Evolutionary conservation across 352 stramenopile species (phyloP), one percentile per base, ranked within the genome.

Genomic region (Lagenidium sp.): DNA sequence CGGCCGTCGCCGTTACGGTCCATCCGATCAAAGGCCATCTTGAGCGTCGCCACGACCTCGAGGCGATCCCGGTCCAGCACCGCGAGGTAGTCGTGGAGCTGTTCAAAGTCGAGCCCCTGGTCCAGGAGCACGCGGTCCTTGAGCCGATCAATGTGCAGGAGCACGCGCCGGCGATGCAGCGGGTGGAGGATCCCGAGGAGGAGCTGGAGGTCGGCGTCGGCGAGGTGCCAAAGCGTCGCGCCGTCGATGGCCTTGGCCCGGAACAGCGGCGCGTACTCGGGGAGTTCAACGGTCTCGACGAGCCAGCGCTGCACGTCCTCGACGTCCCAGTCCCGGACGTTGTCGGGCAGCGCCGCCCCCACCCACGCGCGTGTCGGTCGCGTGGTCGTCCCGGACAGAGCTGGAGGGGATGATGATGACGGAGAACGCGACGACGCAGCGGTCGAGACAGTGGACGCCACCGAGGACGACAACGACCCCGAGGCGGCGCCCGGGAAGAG

Each of bases 21-120:
- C 1, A 86, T 47, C 1, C 63, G 68, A 22, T 87, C 75, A 24
- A 90, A 90, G 4, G 68, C 81, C 4, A 53, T 55, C 46, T 88
- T 88, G 31, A 91, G 61, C 29, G 74, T 57, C 0, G 68, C 73
- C 6, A 88, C 65, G 13, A 82, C 60, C 7, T 69, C 66, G 23
- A 89, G 63, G 3, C 73, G 68, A 39, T 89, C 77, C 15, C 58
- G 63, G 32, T 86, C 77, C 8, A 89, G 55, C 13, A 89, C 66
- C 0, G 73, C 68, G 15, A 89, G 42, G 41, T 89, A 89, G 47
- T 91, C 75, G 51, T 82, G 44, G 21, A 90, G 56, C 40, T 90
- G 74, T 1, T 57, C 68, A 41, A 81, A 87, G 55, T 83, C 70
- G 13, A 87, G 44, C 0, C 72, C 73, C 28, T 79, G 63, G 31